Base-by-base conservation (phyloP, 345 rosid species). In the Populus pruinosa region DNA sequence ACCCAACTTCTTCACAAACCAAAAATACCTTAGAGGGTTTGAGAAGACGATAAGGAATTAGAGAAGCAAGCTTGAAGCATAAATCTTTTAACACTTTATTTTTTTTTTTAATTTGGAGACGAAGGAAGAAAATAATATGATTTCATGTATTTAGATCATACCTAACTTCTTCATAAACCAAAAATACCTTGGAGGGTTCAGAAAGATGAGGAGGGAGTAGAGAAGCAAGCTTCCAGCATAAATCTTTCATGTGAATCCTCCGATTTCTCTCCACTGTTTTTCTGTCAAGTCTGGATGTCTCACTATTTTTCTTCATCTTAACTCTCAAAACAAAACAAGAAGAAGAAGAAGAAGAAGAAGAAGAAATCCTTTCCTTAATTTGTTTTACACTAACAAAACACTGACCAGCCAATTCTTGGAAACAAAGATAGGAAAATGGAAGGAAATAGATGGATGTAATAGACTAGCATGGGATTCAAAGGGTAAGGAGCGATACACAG, bases 241-340 rank as follows among this genome's bases (percentile, higher is more conserved):
- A 77, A 71, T 36, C 63, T 55, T 88, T 91, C 94, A 91, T 89
- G 70, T 78, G 91, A 72, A 79, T 73, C 77, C 94, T 88, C 21
- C 94, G 85, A 75, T 89, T 85, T 78, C 77, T 87, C 82, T 91
- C 94, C 14, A 87, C 82, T 4, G 78, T 81, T 77, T 91, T 91
- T 70, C 94, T 80, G 56, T 89, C 94, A 53, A 68, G 86, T 77
- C 86, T 88, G 0, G 81, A 33, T 5, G 83, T 59, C 31, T 49
- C 78, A 5, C 62, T 41, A 36, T 44, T 69, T 67, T 50, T 82
- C 62, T 65, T 85, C 81, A 80, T 86, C 71, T 62, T 41, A 0
- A 8, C 25, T 55, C 70, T 56, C 63, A 4, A 13, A 10, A 43
- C 47, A n/a, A 56, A 21, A 18, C 35, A 33, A 20, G 6, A 50